Percentiles rank a stretch among this genome's conserved stretches.
phyloP scores from a whole-genome alignment of 305 asterid species.

The Fraxinus velutina region DNA sequence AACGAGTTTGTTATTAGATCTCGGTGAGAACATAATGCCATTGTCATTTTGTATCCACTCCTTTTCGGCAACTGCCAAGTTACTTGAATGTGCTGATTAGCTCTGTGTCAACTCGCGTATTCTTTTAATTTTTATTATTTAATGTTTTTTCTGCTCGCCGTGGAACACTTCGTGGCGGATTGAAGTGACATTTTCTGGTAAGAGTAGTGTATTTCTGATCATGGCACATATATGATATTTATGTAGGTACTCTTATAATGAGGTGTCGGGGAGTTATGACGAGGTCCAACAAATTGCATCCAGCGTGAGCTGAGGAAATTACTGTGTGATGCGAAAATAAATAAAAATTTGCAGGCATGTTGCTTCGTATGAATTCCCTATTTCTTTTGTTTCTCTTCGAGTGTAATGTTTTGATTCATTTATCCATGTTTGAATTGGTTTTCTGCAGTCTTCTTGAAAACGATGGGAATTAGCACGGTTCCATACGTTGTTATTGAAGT shows the following conservation, averaged over 20 bases:
- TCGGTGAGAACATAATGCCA: not conserved
- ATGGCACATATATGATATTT: not conserved
- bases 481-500: not conserved
- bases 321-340: not conserved
- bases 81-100: not conserved
- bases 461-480: not conserved
- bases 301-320: conserved; percentile 23
- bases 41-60: not conserved
- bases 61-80: not conserved
- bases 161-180: not conserved
- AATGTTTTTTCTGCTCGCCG: too few relatives aligned
- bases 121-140: not conserved
- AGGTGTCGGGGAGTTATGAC: conserved; percentile 57
- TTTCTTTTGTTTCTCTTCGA: not conserved
- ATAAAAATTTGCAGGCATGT: not conserved
- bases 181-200: not conserved
- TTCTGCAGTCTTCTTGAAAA: not conserved
- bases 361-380: not conserved
- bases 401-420: not conserved
- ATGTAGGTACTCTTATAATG: conserved; percentile 69
- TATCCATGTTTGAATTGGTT: not conserved
- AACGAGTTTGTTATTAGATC: not conserved
- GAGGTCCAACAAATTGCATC: conserved; percentile 52
- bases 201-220: not conserved
- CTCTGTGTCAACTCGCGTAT: not conserved